These are phyloP conservation scores for Septoria linicola DNA, from an alignment of 2,329 filamentous ascomycete species.

Conservation along the genomic window DNA sequence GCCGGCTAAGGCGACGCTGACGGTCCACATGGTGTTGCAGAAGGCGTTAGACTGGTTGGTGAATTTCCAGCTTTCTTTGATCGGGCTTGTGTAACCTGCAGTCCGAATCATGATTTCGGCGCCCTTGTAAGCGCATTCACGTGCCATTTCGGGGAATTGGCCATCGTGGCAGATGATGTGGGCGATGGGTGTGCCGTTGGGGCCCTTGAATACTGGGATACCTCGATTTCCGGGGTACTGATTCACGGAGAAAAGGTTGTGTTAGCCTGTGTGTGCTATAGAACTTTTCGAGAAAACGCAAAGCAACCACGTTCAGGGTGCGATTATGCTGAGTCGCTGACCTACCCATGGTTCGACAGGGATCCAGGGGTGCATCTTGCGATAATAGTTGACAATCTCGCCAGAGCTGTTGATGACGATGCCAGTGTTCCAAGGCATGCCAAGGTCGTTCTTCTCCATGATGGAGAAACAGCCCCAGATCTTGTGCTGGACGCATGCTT, in stretches of 20 bases:
- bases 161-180: constrained; percentile 35
- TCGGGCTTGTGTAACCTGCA: constrained; percentile 31
- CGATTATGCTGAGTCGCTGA: not conserved
- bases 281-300: not conserved
- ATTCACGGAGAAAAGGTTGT: not conserved
- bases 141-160: constrained; percentile 35
- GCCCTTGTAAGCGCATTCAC: constrained; percentile 32
- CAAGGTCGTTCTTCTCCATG: constrained; percentile 33
- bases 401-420: constrained; percentile 29
- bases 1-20: constrained; percentile 31
- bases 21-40: constrained; percentile 32
- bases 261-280: not conserved
- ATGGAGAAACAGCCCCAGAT: constrained; percentile 37
- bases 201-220: constrained; percentile 29
- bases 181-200: constrained; percentile 27
- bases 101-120: constrained; percentile 33
- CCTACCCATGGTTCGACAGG: constrained; percentile 29
- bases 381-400: constrained; percentile 31
- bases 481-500: constrained; percentile 28
- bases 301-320: not conserved
- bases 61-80: constrained; percentile 31
- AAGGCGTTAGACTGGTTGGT: constrained; percentile 33
- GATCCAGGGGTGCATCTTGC: constrained; percentile 34
- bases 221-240: constrained; percentile 31
- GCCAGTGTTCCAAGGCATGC: constrained; percentile 32